Base-by-base conservation (phyloP, 2,329 filamentous ascomycete genomes). In the Scytalidium lignicola region DNA sequence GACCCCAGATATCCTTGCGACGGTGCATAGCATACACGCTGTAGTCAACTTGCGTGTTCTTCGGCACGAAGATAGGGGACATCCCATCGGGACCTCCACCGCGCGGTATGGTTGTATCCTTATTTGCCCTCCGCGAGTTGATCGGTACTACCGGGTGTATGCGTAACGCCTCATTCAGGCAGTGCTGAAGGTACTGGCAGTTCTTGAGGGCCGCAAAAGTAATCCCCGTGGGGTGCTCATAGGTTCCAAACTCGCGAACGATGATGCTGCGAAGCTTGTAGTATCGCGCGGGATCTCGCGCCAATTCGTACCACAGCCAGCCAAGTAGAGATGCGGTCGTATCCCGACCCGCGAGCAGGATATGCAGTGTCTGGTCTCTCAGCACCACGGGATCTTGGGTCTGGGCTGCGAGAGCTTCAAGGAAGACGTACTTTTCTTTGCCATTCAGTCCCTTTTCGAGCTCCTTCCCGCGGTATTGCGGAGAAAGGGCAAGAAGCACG, bases 271-370 rank as follows among this genome's bases (percentile, higher is more conserved):
- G 69, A 21, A 80, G 63, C 48, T 70, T 73, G 9, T 61, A 52
- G 55, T 69, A 76, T 32, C 73, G 63, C 0, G 54, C 54, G 1
- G 64, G 66, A 51, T 76, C 61, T 22, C 68, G 65, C 1, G 71
- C 62, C 13, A 78, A 58, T n/a, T 64, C 61, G 51, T 68, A 67
- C 46, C 78, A 70, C 15, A 71, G 60, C 71, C 73, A 79, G 9
- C 72, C 70, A 1, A 83, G 62, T 3, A 75, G 69, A 21, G 68
- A 70, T 1, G 77, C 77, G 0, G 78, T 82, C 0, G 79, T 83
- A 52, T 84, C 80, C 9, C 79, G 70, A 1, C 79, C 80, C 0
- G 78, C 80, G 2, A 81, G 65, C 39, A 83, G 73, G 48, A 82
- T 74, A 47, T 74, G 70, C 20, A 80, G 62, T 6, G 77, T 62